phyloP scores from a whole-genome alignment of 306 rosid species.

The Quercus agrifolia region DNA sequence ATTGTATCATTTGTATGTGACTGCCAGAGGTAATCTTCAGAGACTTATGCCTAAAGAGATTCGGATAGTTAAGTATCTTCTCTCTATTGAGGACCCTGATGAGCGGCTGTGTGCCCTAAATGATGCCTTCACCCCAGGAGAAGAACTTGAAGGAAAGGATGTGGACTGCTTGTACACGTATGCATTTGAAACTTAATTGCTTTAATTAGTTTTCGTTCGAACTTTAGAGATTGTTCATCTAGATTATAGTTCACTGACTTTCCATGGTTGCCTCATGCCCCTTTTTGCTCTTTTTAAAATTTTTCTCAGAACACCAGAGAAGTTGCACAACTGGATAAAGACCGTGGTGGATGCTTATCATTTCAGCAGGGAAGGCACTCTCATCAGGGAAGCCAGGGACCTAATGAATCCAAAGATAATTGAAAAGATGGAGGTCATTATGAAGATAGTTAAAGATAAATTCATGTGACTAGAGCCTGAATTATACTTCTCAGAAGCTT shows the following conservation, averaged over 20 bases:
- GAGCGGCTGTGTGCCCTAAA: slow-evolving; percentile 58
- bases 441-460: slow-evolving; percentile 54
- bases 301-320: slow-evolving; percentile 71
- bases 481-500: not conserved
- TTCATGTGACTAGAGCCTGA: slow-evolving; percentile 52
- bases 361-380: slow-evolving; percentile 76
- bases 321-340: slow-evolving; percentile 74
- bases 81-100: slow-evolving; percentile 73
- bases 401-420: slow-evolving; percentile 79
- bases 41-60: slow-evolving; percentile 83
- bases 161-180: slow-evolving; percentile 82
- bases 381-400: slow-evolving; percentile 85
- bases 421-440: slow-evolving; percentile 66
- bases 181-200: slow-evolving; percentile 20
- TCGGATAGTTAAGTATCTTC: slow-evolving; percentile 72
- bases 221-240: slow-evolving; percentile 1
- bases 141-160: slow-evolving; percentile 72
- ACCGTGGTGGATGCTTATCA: slow-evolving; percentile 73
- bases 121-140: slow-evolving; percentile 95
- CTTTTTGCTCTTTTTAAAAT: not conserved
- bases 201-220: not conserved
- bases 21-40: slow-evolving; percentile 81
- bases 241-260: not conserved
- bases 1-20: slow-evolving; percentile 73
- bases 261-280: not conserved